These are phyloP conservation scores for Xanthoceras sorbifolium DNA, from an alignment of 345 rosid species.

Conservation along the genomic window DNA sequence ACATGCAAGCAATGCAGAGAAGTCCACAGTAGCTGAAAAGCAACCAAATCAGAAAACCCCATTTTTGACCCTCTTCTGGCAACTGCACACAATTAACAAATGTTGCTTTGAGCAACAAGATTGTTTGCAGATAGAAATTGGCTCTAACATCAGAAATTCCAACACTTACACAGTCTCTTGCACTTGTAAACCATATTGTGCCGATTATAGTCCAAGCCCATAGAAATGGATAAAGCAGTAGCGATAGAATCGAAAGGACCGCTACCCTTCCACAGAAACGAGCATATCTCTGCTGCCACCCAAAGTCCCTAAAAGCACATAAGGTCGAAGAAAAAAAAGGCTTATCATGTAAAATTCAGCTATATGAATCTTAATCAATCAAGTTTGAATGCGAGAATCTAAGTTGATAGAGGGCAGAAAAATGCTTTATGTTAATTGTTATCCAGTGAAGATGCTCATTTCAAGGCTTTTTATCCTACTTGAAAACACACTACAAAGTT, in stretches of 20 bases:
- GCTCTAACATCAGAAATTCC: neutral
- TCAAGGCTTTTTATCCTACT: neutral
- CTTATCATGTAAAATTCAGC: slow-evolving; percentile 8
- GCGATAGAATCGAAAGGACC: slow-evolving; percentile 71
- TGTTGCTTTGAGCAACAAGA: slow-evolving; percentile 13
- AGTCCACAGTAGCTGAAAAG: slow-evolving; percentile 96
- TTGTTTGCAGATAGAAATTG: slow-evolving; percentile 1
- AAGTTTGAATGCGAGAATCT: neutral
- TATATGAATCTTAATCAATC: neutral
- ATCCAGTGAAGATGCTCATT: neutral
- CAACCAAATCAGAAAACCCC: slow-evolving; percentile 98
- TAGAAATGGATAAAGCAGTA: slow-evolving; percentile 84
- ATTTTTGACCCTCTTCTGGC: slow-evolving; percentile 94
- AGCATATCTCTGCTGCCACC: slow-evolving; percentile 93
- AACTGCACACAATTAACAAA: slow-evolving; percentile 45
- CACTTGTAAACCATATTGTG: slow-evolving; percentile 80
- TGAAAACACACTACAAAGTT: neutral
- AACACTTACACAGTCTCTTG: slow-evolving; percentile 74
- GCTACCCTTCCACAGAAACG: slow-evolving; percentile 90
- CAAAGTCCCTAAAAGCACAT: slow-evolving; percentile 72
- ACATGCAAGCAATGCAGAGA: slow-evolving; percentile 79
- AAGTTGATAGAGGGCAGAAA: neutral
- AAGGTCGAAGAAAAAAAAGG: slow-evolving; percentile 11
- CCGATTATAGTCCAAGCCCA: slow-evolving; percentile 98
- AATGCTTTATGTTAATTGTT: neutral